Base-by-base conservation (phyloP, 441 rosid species). In the Eruca vesicaria region DNA sequence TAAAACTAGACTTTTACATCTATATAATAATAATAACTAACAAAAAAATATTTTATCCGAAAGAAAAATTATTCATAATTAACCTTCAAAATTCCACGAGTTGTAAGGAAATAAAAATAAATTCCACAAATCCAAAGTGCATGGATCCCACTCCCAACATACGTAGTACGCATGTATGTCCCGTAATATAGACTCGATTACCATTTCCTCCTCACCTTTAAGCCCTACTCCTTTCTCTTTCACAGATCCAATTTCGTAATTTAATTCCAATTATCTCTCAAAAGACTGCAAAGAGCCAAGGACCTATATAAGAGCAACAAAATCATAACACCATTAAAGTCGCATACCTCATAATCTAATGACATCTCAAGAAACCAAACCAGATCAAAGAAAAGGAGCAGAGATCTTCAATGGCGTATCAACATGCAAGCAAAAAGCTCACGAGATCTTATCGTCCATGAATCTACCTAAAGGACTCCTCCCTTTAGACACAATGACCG, bases 401-500 rank as follows among this genome's bases (percentile, higher is more conserved):
- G 86, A 85, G 76, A 75, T 86, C 77, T 79, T 69, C 86, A 38
- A 68, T 19, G 87, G 84, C 3, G 82, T 64, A 78, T 73, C 75
- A 12, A 38, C 48, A 14, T 85, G 89, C 85, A 82, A 80, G 70
- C 76, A 80, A 62, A 86, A 82, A 81, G 73, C 78, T 7, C 14
- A 57, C 3, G 78, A 85, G 73, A 68, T 85, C 28, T 84, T 85
- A 12, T 72, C 82, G 1, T 66, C 33, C 45, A 56, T 77, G 58
- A 68, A 77, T 68, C 71, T 84, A 18, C 86, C 90, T n/a, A 82
- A 63, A 38, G 84, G 86, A 26, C 76, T 84, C 71, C 64, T 85
- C 0, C 87, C 84, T 0, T 18, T 81, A 7, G 81, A 80, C 56
- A 73, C 79, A 43, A 70, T 80, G 69, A 70, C 81, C 36, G 84